Conservation (phyloP, 1,284 basidiomycete genomes). For the Tylopilus sp. region DNA sequence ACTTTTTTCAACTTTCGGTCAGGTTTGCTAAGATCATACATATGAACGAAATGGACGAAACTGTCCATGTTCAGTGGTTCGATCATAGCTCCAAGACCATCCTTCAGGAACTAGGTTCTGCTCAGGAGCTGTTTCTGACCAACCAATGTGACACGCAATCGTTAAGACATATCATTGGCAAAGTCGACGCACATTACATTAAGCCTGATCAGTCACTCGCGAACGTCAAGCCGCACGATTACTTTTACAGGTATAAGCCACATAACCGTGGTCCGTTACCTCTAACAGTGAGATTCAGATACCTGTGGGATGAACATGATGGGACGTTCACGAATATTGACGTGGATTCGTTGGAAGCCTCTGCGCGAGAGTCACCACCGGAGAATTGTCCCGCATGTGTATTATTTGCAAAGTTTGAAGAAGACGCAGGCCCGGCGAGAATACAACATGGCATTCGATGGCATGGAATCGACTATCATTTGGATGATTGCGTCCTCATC, state of each 20-base stretch:
- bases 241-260: constrained; percentile 52
- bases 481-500: constrained; percentile 54
- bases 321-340: constrained; percentile 15
- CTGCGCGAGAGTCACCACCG: constrained; percentile 30
- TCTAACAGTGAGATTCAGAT: constrained; percentile 19
- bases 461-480: constrained; percentile 46
- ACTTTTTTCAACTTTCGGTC: neutral
- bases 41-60: constrained; percentile 41
- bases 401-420: constrained; percentile 29
- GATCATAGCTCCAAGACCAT: constrained; percentile 59
- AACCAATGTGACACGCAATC: constrained; percentile 48
- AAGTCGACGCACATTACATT: constrained; percentile 41
- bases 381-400: constrained; percentile 53
- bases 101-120: constrained; percentile 53
- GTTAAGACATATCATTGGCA: constrained; percentile 42
- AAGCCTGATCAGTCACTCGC: constrained; percentile 13
- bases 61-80: constrained; percentile 65
- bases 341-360: constrained; percentile 24
- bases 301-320: constrained; percentile 21
- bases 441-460: constrained; percentile 41
- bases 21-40: constrained; percentile 67
- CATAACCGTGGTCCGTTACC: neutral
- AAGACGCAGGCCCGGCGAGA: constrained; percentile 24
- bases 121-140: constrained; percentile 62
- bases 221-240: constrained; percentile 39